Evolutionary conservation across 2,329 filamentous ascomycete species (phyloP).

Genomic region (Venturia aucupariae): DNA sequence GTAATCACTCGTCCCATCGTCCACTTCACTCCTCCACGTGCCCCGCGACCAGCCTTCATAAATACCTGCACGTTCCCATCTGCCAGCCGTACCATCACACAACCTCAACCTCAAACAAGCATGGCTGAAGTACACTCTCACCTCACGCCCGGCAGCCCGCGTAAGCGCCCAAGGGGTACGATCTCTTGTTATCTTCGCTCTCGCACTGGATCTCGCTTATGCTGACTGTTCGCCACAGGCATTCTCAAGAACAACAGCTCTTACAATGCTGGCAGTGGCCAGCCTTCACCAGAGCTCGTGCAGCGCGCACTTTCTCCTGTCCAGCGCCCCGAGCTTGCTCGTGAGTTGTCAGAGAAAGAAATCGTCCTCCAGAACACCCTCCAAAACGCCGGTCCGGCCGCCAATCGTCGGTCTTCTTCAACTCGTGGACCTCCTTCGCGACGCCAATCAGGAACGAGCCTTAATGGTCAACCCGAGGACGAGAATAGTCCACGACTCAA

Average conservation of each 20-base stretch:
- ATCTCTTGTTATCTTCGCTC: neutral
- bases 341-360: conserved; percentile 66
- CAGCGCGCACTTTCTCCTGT: conserved; percentile 15
- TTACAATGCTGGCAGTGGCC: conserved; percentile 42
- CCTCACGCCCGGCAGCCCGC: conserved; percentile 9
- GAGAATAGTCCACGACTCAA: conserved; percentile 69
- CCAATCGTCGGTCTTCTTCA: conserved; percentile 74
- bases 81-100: neutral
- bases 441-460: conserved; percentile 52
- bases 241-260: conserved; percentile 83
- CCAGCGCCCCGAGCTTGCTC: conserved; percentile 32
- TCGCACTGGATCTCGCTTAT: neutral
- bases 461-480: conserved; percentile 41
- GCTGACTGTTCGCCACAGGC: conserved; percentile 42
- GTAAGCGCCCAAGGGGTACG: conserved; percentile 14
- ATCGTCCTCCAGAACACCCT: conserved; percentile 90
- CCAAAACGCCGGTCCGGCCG: conserved; percentile 74
- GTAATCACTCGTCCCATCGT: neutral
- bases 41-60: neutral
- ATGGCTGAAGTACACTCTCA: conserved; percentile 13
- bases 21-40: neutral
- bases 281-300: conserved; percentile 17
- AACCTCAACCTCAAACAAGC: neutral
- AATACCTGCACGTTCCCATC: neutral
- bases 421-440: conserved; percentile 60